These are phyloP conservation scores for Medicago lupulina DNA, from an alignment of 306 rosid genomes.

Conservation along the genomic window DNA sequence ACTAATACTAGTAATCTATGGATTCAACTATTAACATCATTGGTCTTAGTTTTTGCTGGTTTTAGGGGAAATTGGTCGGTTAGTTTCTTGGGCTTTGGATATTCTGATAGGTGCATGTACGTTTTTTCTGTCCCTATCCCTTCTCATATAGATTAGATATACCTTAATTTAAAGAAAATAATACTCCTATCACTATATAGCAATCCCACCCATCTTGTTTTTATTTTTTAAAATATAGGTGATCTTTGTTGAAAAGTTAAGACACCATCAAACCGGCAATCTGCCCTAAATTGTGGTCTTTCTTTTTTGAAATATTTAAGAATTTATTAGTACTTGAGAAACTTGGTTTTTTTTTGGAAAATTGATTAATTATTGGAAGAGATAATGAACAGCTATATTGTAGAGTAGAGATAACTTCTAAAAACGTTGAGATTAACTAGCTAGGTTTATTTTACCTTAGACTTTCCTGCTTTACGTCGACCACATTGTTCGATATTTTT, in stretches of 20 bases:
- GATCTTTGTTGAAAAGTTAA: too few species aligned
- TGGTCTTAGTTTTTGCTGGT: slow-evolving; percentile 54
- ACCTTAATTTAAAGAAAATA: neutral
- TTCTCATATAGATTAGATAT: neutral
- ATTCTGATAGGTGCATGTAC: neutral
- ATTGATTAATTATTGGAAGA: neutral
- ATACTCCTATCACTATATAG: neutral
- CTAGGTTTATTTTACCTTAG: neutral
- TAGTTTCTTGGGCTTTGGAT: slow-evolving; percentile 55
- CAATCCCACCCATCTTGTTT: neutral
- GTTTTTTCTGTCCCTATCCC: slow-evolving; percentile 40
- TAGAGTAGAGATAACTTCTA: neutral
- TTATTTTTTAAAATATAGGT: too few species aligned
- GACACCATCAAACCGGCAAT: too few species aligned
- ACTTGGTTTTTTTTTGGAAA: neutral
- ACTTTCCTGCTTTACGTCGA: too few species aligned
- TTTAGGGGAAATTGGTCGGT: slow-evolving; percentile 85
- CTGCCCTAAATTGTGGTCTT: slow-evolving; percentile 26
- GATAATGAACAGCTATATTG: slow-evolving; percentile 12
- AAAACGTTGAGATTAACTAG: neutral
- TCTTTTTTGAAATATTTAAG: too few species aligned
- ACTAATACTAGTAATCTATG: slow-evolving; percentile 19
- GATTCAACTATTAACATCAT: neutral
- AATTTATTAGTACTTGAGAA: neutral
- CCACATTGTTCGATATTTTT: too few species aligned